Percentiles rank a stretch among this genome's conserved stretches.
These are phyloP conservation scores for Grosmannia huntii DNA, from an alignment of 2,329 filamentous ascomycete species.

Conservation along the genomic window DNA sequence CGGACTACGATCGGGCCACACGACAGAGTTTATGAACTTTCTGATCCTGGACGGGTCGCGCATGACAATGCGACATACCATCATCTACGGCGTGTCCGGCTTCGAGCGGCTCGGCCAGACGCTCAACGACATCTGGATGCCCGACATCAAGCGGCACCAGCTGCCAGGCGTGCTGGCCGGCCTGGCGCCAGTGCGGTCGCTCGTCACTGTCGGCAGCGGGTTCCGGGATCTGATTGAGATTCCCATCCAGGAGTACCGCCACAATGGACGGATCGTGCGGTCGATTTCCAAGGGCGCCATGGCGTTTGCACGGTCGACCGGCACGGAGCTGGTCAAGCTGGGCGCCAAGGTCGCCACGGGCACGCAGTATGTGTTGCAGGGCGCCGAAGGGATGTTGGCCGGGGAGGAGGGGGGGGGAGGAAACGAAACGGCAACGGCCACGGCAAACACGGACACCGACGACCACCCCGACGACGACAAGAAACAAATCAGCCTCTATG, in stretches of 20 bases:
- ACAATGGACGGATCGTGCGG: conserved; percentile 83
- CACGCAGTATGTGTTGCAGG: conserved; percentile 84
- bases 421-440: no score
- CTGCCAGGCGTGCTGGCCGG: conserved; percentile 81
- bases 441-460: conserved; percentile 11
- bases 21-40: conserved; percentile 98
- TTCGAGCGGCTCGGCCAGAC: conserved; percentile 84
- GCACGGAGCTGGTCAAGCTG: conserved; percentile 84
- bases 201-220: conserved; percentile 84
- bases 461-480: conserved; percentile 48
- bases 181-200: conserved; percentile 73
- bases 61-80: conserved; percentile 75
- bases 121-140: conserved; percentile 93
- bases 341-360: conserved; percentile 91
- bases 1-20: conserved; percentile 81
- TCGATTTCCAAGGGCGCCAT: conserved; percentile 84
- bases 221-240: conserved; percentile 79
- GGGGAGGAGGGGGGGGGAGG: background rate
- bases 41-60: conserved; percentile 80
- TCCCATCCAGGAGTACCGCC: conserved; percentile 83
- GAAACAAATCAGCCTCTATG: conserved; percentile 80
- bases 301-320: conserved; percentile 85
- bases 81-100: conserved; percentile 82
- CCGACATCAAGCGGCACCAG: conserved; percentile 80
- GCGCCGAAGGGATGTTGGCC: conserved; percentile 67